A percentile compares a stretch with the other conserved stretches of the same genome.
Conservation (phyloP, 2,329 filamentous ascomycete species). For the Aspergillus brunneoviolaceus region DNA sequence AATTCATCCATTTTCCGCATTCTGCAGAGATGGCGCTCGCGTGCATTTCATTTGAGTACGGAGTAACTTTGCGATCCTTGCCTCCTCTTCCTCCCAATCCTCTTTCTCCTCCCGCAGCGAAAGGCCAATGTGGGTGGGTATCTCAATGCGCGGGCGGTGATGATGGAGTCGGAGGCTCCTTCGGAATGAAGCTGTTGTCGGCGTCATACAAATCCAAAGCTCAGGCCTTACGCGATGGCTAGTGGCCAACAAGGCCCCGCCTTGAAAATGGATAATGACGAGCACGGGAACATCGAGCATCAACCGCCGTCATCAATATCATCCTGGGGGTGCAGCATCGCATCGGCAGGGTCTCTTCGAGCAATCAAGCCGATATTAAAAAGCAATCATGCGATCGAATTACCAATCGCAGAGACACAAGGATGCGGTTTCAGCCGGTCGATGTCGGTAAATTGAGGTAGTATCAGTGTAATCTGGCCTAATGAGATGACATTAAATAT, state of each 20-base stretch:
- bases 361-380: background rate
- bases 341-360: background rate
- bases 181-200: background rate
- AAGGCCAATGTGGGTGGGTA: background rate
- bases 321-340: background rate
- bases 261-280: background rate
- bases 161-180: background rate
- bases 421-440: background rate
- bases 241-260: background rate
- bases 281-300: background rate
- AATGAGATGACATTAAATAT: background rate
- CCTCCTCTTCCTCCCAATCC: background rate
- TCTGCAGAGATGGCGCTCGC: constrained; percentile 14
- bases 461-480: background rate
- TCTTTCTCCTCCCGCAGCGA: background rate
- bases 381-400: background rate
- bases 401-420: background rate
- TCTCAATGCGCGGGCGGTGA: background rate
- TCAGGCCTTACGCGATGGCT: background rate
- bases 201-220: background rate
- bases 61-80: constrained; percentile 4
- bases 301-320: too few species aligned
- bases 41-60: background rate
- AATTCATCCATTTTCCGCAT: constrained; percentile 7
- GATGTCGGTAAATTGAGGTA: background rate